Evolutionary conservation across 1,284 basidiomycete species (phyloP), one percentile per base, ranked within the genome.

Genomic region (Meira miltonrushii): DNA sequence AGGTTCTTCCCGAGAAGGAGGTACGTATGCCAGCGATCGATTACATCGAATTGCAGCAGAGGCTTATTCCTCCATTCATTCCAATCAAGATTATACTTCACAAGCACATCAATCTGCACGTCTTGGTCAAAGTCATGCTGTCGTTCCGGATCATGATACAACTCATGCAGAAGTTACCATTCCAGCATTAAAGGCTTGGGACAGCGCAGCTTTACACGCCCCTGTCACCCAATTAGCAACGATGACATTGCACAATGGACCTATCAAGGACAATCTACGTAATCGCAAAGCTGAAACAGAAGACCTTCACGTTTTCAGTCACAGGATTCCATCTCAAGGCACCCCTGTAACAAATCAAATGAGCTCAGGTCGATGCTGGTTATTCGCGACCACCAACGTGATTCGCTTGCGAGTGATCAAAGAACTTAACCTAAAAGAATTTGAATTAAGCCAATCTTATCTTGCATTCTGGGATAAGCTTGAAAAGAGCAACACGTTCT

Each of bases 401-500:
- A 82, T 92, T 63, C 84, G 92, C 37, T 88, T 90, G 79, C 85
- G 86, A 54, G 83, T 92, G 59, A 88, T 90, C 83, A 89, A 88
- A 81, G 86, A 87, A 75, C 84, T 94, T 68, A 88, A 88, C 72
- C 81, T 97, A 41, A 85, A 84, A 54, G 88, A 92, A 51, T 93
- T 95, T 79, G 86, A 95, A 80, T 85, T 93, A 25, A 91, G 89
- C 12, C 92, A 94, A 82, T 86, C 85, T 54, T 57, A 82, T 77
- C 51, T 59, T 9, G 46, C 44, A 19, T 39, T 69, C 50, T 69
- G 58, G 58, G 67, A 67, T 55, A 39, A 93, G 81, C 84, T 95
- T 54, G 92, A 95, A 82, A 95, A 95, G 80, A 83, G 87, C 56
- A 96, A 97, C 82, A 93, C 89, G 81, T 95, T 89, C 79, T 85